Evolutionary conservation across 306 rosid species (phyloP), one percentile per base, ranked within the genome.

Genomic region (Bauhinia variegata): DNA sequence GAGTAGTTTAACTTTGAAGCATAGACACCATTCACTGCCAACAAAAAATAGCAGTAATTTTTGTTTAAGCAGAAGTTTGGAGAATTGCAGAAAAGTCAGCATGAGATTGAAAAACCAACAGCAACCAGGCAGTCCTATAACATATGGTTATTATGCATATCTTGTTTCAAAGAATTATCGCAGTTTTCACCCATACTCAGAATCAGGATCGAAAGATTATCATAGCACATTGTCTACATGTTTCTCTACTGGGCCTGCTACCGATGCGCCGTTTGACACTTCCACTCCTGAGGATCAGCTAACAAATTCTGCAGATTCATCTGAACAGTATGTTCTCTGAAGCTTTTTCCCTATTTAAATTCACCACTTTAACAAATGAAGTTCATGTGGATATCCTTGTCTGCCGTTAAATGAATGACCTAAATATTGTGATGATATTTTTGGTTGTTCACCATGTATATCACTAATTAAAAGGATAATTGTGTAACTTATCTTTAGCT

Each of bases 221-320:
- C 92, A 85, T 74, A 74, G 80, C 71, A 77, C 87, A 16, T 66
- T 82, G 13, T 77, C 91, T 15, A 43, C 89, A n/a, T 76, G 74
- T 59, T 68, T 69, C 60, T 79, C 92, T 72, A 79, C 80, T 43
- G 89, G 95, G 30, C 84, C 91, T 56, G 96, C 90, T 65, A 83
- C 82, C 10, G 91, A 88, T 34, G 81, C 82, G 65, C 88, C 91
- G 12, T 79, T 86, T 38, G 97, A 95, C 74, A 82, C 83, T 63
- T 79, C 95, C 59, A 78, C 81, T 48, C 74, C 74, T 1, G 97
- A 83, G 80, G 97, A 85, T 62, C 91, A 80, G 68, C 82, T 31
- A 56, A 65, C 79, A 5, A 71, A 75, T 60, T 81, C 87, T 53
- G 60, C 86, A 13, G 92, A 88, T 73, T 88, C 95, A 81, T 60